These are phyloP conservation scores for Aphanomyces stellatus DNA, from an alignment of 352 stramenopile species.

Conservation along the genomic window DNA sequence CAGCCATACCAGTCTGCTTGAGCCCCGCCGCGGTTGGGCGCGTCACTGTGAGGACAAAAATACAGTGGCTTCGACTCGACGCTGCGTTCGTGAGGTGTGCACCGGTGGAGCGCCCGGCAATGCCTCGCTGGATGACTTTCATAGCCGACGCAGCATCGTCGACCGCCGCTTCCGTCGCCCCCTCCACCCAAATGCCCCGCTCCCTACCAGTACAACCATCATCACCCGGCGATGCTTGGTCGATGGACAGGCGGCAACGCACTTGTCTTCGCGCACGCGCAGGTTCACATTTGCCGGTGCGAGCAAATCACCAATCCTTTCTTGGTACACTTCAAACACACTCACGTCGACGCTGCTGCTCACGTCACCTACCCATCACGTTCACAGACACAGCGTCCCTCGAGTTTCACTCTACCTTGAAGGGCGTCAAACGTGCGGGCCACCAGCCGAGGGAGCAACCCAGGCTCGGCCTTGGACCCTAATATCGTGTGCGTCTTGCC, in stretches of 20 bases:
- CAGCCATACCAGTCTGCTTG: conserved; percentile 16
- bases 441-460: conserved; percentile 10
- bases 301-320: conserved; percentile 52
- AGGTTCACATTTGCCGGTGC: conserved; percentile 27
- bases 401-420: no score
- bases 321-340: conserved; percentile 67
- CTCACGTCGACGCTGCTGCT: conserved; percentile 32
- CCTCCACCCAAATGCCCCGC: conserved; percentile 35
- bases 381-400: no score
- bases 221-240: background rate
- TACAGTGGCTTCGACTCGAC: conserved; percentile 60
- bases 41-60: conserved; percentile 48
- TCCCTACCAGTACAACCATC: no score
- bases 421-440: conserved; percentile 9
- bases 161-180: conserved; percentile 39
- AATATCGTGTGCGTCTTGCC: conserved; percentile 59
- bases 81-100: conserved; percentile 46
- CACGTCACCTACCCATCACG: no score
- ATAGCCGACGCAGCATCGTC: conserved; percentile 26
- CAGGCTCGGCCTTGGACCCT: conserved; percentile 22
- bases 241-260: background rate
- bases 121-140: conserved; percentile 31
- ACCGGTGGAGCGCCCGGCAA: conserved; percentile 32
- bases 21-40: conserved; percentile 13
- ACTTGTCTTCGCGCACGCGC: conserved; percentile 39